Evolutionary conservation across 495 filamentous ascomycete species (phyloP).

Genomic region (Rhypophila decipiens): DNA sequence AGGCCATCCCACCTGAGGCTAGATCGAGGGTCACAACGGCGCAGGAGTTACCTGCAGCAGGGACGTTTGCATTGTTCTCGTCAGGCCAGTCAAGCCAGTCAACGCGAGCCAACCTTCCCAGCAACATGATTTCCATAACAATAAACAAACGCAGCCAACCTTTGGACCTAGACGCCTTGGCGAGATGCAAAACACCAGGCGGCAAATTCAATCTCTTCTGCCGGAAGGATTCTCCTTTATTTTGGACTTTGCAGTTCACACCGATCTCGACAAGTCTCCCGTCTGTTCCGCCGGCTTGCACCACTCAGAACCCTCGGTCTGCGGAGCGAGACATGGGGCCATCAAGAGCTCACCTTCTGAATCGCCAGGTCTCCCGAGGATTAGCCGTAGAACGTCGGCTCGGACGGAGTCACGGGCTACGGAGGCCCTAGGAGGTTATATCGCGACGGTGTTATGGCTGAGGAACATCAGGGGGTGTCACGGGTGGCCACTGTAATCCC

Average conservation of each 20-base stretch:
- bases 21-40: too few species aligned
- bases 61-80: too few species aligned
- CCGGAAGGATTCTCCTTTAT: neutral
- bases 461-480: too few species aligned
- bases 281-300: neutral
- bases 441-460: neutral
- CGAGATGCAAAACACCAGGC: neutral
- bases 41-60: too few species aligned
- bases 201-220: neutral
- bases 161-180: too few species aligned
- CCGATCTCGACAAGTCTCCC: neutral
- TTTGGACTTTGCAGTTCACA: neutral
- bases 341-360: conserved; percentile 11
- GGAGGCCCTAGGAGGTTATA: neutral
- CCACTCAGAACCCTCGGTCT: conserved; percentile 2
- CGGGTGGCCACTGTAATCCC: neutral
- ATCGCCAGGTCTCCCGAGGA: conserved; percentile 17
- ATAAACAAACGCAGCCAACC: too few species aligned
- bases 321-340: neutral
- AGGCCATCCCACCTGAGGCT: too few species aligned
- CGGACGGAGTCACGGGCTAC: too few species aligned
- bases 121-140: too few species aligned
- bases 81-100: too few species aligned
- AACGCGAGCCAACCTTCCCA: too few species aligned
- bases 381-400: conserved; percentile 14